Evolutionary conservation across 139 green algal species (phyloP).

Genomic region (Tetradesmus obliquus): DNA sequence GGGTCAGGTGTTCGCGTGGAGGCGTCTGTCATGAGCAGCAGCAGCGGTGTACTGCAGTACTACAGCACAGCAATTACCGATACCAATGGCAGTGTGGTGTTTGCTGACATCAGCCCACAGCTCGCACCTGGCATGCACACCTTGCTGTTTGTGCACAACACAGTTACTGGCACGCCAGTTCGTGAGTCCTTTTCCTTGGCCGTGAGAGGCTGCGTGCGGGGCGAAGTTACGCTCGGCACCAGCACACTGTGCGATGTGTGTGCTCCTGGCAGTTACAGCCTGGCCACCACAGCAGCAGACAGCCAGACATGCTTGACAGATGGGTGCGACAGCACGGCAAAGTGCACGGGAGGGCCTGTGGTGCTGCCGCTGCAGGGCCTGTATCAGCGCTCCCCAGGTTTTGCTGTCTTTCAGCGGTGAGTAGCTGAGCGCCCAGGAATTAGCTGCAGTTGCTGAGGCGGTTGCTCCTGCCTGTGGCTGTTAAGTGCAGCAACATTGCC

Average conservation of each 20-base stretch:
- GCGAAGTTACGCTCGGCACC: not conserved
- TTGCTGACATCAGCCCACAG: not conserved
- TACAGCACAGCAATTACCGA: slow-evolving; percentile 1
- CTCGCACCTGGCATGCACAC: not conserved
- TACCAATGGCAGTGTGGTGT: not conserved
- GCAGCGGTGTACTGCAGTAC: not conserved
- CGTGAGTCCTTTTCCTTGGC: not conserved
- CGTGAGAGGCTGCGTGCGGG: not conserved
- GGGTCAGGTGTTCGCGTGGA: not conserved
- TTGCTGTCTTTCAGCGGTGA: slow-evolving; percentile 19
- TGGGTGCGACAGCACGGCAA: not conserved
- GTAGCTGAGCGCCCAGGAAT: not conserved
- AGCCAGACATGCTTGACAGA: not conserved
- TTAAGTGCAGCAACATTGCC: too few species aligned
- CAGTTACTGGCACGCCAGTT: not conserved
- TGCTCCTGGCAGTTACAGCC: not conserved
- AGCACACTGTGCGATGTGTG: not conserved
- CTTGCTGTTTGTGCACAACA: not conserved
- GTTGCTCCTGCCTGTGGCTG: too few species aligned
- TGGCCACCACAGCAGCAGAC: not conserved
- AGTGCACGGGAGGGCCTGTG: slow-evolving; percentile 2
- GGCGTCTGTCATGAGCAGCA: not conserved
- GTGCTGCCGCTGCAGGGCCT: slow-evolving; percentile 3
- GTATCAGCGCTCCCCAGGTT: slow-evolving; percentile 28
- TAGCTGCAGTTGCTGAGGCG: not conserved